Conservation (phyloP, 2,329 filamentous ascomycete species). For the Phyllachora maydis region DNA sequence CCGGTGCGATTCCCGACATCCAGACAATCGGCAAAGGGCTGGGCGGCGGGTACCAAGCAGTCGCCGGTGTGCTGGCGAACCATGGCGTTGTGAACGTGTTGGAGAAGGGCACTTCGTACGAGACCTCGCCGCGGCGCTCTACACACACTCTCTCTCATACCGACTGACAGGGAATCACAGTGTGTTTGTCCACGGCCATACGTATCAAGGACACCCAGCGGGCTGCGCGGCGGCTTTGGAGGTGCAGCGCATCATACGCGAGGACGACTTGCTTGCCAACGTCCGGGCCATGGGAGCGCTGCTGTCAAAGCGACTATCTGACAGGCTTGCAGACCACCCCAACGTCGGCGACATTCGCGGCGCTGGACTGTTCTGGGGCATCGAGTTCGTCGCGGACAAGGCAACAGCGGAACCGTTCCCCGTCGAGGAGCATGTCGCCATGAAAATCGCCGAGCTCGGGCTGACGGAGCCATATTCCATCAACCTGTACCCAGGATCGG, state of each 20-base stretch:
- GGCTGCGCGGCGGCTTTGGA: conserved; percentile 17
- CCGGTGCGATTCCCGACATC: conserved; percentile 36
- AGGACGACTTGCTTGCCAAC: conserved; percentile 14
- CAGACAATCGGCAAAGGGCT: conserved; percentile 42
- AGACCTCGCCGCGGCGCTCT: not conserved
- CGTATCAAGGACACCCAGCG: conserved; percentile 22
- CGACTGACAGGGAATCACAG: conserved; percentile 8
- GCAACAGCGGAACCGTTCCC: conserved; percentile 12
- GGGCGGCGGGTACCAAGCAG: conserved; percentile 35
- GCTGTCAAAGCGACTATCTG: conserved; percentile 10
- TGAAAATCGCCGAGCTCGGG: conserved; percentile 12
- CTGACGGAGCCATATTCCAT: conserved; percentile 13
- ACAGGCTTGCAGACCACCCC: conserved; percentile 11
- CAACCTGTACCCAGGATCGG: conserved; percentile 40
- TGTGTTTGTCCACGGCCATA: conserved; percentile 37
- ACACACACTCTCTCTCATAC: not conserved
- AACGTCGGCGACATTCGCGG: conserved; percentile 21
- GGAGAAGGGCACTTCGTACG: conserved; percentile 15
- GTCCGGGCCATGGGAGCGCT: conserved; percentile 12
- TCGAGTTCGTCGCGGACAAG: conserved; percentile 19
- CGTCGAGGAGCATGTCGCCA: conserved; percentile 9
- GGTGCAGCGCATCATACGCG: conserved; percentile 16
- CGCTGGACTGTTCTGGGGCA: conserved; percentile 20
- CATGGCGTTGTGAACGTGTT: conserved; percentile 25
- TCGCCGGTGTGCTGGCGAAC: conserved; percentile 36